Base-by-base conservation (phyloP, 768 basidiomycete species). In the Strobilomyces dryophilus region DNA sequence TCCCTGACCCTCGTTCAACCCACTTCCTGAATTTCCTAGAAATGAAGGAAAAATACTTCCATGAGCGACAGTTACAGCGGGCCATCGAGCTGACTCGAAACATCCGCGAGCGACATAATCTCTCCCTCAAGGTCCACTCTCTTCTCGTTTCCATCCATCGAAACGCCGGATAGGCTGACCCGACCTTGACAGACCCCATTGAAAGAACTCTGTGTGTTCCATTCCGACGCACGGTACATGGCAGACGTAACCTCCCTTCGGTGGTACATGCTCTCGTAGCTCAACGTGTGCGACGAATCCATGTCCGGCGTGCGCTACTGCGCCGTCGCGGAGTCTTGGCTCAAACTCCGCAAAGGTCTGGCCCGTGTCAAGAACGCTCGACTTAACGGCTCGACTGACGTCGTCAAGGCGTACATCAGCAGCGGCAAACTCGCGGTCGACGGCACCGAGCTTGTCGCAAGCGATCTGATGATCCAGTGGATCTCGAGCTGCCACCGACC, bases 1-100 rank as follows among this genome's bases (percentile, higher is more conserved):
- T n/a, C n/a, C n/a, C n/a, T n/a, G n/a, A n/a, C n/a, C n/a, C n/a
- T n/a, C n/a, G n/a, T 53, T 98, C 97, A 3, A 75, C 98, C 57
- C 97, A 99, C 73, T 99, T 98, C 80, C 69, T 98, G 56, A 79
- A 82, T 49, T 98, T 97, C 85, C 97, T 95, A 0, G 80, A 87
- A 36, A 87, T 93, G 48, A 94, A 93, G 66, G 85, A 90, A 60
- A 93, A 95, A 58, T 98, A 98, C 75, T 93, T 95, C 66, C 91
- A 99, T 69, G 94, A 98, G 73, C 84, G 95, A 45, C 89, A 97
- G 73, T 92, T 98, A 21, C 81, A 88, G 71, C 83, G 94, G 9
- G 87, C 98, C 67, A 98, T 98, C 59, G 93, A 98, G 48, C 76
- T 99, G 58, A 85, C 88, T 6, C 82, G 97, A 55, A 85, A 85